Percentiles rank a stretch among this genome's conserved stretches.
Conservation (phyloP, 2,329 filamentous ascomycete species). For the Arthrobotrys conoides region DNA sequence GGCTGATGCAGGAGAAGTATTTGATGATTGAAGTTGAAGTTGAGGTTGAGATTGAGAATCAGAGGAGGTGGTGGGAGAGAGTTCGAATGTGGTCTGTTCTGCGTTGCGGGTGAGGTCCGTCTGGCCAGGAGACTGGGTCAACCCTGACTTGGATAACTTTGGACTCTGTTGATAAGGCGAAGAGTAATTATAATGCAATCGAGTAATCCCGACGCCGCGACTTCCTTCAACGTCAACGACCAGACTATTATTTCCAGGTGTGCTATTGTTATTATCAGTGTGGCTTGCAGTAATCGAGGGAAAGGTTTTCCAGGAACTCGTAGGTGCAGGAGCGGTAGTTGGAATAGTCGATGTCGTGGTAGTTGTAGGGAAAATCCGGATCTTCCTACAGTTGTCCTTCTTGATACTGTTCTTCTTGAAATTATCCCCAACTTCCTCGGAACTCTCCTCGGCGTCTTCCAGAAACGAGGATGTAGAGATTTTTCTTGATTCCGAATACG, state of each 20-base stretch:
- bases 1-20: neutral
- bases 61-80: slow-evolving; percentile 16
- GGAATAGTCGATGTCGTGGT: neutral
- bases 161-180: slow-evolving; percentile 35
- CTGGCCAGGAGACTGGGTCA: slow-evolving; percentile 22
- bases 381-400: slow-evolving; percentile 2
- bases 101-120: slow-evolving; percentile 46
- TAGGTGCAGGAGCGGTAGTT: neutral
- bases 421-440: slow-evolving; percentile 2
- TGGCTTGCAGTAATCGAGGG: slow-evolving; percentile 50
- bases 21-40: slow-evolving; percentile 1
- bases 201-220: slow-evolving; percentile 38
- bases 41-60: slow-evolving; percentile 10
- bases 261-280: slow-evolving; percentile 15
- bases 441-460: slow-evolving; percentile 15
- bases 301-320: slow-evolving; percentile 28
- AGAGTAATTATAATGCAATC: slow-evolving; percentile 37
- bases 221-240: neutral
- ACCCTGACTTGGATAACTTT: slow-evolving; percentile 1
- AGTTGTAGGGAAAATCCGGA: neutral
- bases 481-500: slow-evolving; percentile 17
- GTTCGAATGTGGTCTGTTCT: slow-evolving; percentile 4
- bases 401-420: neutral
- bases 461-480: slow-evolving; percentile 15
- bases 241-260: neutral